Conservation (phyloP, 805 yeast genomes). For the Brettanomyces anomalus region DNA sequence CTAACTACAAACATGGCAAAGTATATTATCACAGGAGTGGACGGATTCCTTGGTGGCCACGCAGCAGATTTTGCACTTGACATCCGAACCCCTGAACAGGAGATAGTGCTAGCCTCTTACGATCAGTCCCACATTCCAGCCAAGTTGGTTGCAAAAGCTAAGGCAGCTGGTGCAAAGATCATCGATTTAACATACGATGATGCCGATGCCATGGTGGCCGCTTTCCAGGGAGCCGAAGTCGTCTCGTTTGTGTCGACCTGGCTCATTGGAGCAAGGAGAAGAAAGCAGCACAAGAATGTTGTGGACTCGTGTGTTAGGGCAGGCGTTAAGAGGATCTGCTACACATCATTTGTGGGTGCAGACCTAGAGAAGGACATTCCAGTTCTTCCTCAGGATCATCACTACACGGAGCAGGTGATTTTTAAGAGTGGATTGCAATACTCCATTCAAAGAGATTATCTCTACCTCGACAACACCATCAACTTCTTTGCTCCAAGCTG, state of each 20-base stretch:
- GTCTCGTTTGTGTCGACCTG: conserved; percentile 6
- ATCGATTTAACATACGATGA: conserved; percentile 3
- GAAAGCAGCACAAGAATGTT: conserved; percentile 6
- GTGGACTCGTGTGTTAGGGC: conserved; percentile 6
- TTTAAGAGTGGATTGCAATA: conserved; percentile 4
- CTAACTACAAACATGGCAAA: conserved; percentile 1
- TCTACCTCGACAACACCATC: conserved; percentile 5
- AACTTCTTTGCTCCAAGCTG: conserved; percentile 7
- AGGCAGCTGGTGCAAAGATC: conserved; percentile 3
- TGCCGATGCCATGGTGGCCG: conserved; percentile 4
- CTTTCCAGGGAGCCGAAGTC: conserved; percentile 5
- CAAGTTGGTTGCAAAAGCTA: not conserved
- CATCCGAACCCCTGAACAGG: conserved; percentile 1
- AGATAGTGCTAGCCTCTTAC: conserved; percentile 2
- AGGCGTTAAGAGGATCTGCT: conserved; percentile 6
- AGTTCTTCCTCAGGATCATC: conserved; percentile 7
- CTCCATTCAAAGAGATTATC: conserved; percentile 6
- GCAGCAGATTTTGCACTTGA: conserved; percentile 4
- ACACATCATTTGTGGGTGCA: conserved; percentile 8
- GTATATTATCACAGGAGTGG: conserved; percentile 4
- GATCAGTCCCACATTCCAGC: not conserved
- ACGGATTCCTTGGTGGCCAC: conserved; percentile 1
- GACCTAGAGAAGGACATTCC: conserved; percentile 7
- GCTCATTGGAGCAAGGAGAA: conserved; percentile 6
- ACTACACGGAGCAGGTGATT: conserved; percentile 5